Conservation (phyloP, 345 rosid genomes). For the Lepidium aucheri region DNA sequence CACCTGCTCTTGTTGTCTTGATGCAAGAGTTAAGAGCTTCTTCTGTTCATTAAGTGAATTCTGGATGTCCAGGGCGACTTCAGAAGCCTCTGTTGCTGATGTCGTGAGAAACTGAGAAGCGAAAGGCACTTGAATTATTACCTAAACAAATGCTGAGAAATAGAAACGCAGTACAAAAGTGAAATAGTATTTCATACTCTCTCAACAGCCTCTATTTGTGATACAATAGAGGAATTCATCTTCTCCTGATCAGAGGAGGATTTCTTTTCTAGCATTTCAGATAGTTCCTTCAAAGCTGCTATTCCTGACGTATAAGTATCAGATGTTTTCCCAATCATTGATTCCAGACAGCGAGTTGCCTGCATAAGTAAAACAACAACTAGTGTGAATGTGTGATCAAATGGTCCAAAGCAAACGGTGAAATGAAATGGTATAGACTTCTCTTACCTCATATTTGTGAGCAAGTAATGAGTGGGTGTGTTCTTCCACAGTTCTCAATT, state of each 20-base stretch:
- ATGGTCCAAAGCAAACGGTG: background rate
- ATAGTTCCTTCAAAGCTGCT: slow-evolving; percentile 45
- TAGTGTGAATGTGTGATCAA: slow-evolving; percentile 9
- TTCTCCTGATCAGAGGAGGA: slow-evolving; percentile 50
- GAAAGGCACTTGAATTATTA: background rate
- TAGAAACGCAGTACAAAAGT: background rate
- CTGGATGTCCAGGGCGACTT: slow-evolving; percentile 42
- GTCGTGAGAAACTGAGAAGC: slow-evolving; percentile 48
- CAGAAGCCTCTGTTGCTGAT: slow-evolving; percentile 46
- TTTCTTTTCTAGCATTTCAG: slow-evolving; percentile 37
- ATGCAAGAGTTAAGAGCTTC: slow-evolving; percentile 44
- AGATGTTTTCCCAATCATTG: slow-evolving; percentile 46
- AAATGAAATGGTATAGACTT: background rate
- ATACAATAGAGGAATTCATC: slow-evolving; percentile 32
- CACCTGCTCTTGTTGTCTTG: slow-evolving; percentile 69
- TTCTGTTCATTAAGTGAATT: slow-evolving; percentile 58
- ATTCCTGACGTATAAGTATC: slow-evolving; percentile 51
- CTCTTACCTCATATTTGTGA: slow-evolving; percentile 67
- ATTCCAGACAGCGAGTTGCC: slow-evolving; percentile 56
- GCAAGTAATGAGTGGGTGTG: slow-evolving; percentile 54
- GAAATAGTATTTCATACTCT: slow-evolving; percentile 35
- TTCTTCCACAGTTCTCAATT: slow-evolving; percentile 76
- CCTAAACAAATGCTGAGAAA: background rate
- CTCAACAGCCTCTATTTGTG: slow-evolving; percentile 45
- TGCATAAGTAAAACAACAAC: slow-evolving; percentile 25